Percentiles rank a stretch among this genome's conserved stretches.
Evolutionary conservation across 352 stramenopile genomes (phyloP).

Genomic region (Pythium dissimile): DNA sequence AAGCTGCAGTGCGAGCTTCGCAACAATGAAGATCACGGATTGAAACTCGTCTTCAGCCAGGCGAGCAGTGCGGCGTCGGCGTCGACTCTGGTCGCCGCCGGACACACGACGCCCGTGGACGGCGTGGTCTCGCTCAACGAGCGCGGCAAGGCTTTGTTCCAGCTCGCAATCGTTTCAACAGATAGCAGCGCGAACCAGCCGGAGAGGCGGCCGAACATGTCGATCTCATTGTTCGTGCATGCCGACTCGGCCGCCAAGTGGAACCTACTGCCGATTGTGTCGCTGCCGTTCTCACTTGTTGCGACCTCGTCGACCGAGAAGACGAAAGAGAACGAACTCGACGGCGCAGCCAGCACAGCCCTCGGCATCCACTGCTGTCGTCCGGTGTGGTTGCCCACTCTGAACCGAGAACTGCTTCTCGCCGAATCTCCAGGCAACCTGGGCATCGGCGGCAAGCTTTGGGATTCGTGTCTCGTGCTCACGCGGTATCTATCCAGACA

Average conservation of each 20-base stretch:
- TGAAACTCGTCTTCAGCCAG: conserved; percentile 28
- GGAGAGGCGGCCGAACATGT: conserved; percentile 14
- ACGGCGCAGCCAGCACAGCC: background rate
- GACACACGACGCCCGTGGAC: conserved; percentile 6
- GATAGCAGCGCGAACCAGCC: too few relatives aligned
- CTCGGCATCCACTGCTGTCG: conserved; percentile 76
- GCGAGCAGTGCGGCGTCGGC: conserved; percentile 14
- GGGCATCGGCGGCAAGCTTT: conserved; percentile 80
- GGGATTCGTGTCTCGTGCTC: conserved; percentile 78
- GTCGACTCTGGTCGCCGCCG: conserved; percentile 7
- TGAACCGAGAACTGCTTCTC: conserved; percentile 57
- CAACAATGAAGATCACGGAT: conserved; percentile 24
- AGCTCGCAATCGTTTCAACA: conserved; percentile 31
- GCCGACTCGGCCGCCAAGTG: conserved; percentile 29
- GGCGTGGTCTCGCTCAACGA: conserved; percentile 47
- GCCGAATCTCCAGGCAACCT: conserved; percentile 73
- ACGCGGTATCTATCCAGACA: conserved; percentile 52
- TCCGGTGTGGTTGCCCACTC: conserved; percentile 41
- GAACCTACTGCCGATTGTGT: conserved; percentile 67
- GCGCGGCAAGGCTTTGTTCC: conserved; percentile 57
- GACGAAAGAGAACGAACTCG: background rate
- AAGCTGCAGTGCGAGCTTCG: conserved; percentile 49
- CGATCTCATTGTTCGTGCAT: conserved; percentile 42
- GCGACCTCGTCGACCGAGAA: conserved; percentile 1
- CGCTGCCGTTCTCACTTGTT: conserved; percentile 41